Evolutionary conservation across 768 basidiomycete genomes (phyloP), one percentile per base, ranked within the genome.

Genomic region (Panellus pusillus): DNA sequence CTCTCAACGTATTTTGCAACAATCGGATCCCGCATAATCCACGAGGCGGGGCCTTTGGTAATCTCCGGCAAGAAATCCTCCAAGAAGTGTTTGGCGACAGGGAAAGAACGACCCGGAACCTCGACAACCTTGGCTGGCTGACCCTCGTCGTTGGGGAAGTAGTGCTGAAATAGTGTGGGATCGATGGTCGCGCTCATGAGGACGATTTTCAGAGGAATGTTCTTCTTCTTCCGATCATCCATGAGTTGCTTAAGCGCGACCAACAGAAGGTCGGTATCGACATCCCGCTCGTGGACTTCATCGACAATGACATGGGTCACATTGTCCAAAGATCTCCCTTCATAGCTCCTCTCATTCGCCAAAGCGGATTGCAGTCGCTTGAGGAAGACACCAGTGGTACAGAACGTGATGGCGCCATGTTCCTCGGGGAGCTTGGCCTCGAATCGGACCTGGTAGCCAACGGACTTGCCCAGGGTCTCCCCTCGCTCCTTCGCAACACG

Each of bases 181-280:
- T 97, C 91, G 65, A 98, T 92, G 40, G 95, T 98, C 9, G 95
- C 95, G 64, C 91, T 95, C 94, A 98, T 97, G 51, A 98, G 80
- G 39, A 97, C 72, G 58, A 98, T 77, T 69, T 93, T 94, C 69
- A 98, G 71, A 3, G 89, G 85, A 43, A 85, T 81, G 11, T 81
- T 79, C 58, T 80, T 79, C 6, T 80, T 74, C 66, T 81, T 86
- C 61, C 93, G 82, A 53, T 92, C 86, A 6, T 78, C 80, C 64
- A 95, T 70, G 19, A 95, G 70, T 19, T 91, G 82, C 69, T 95
- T 94, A 50, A 98, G 79, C 6, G 94, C 91, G 52, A 93, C 91
- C 15, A 98, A 80, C 39, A 93, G 72, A 19, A 97, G 72, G 68
- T 97, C 95, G 0, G 92, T 95, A 65, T 97, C 93, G 54, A 96